A percentile compares a stretch with the other conserved stretches of the same genome.
Evolutionary conservation across 148 eudicot genomes (phyloP).

Genomic region (Spergularia marina): DNA sequence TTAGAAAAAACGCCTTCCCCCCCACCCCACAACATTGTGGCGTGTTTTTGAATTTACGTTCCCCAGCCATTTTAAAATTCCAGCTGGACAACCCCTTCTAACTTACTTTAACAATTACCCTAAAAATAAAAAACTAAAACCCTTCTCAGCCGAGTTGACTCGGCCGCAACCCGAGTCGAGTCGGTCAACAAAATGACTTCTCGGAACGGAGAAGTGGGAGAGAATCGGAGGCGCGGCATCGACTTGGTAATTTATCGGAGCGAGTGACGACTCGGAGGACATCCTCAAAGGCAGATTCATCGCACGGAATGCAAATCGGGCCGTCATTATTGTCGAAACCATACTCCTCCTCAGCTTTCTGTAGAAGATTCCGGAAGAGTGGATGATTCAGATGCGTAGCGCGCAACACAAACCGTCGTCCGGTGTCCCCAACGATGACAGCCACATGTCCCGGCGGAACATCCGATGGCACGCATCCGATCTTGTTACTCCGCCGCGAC

Average conservation of each 20-base stretch:
- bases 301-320: slow-evolving; percentile 55
- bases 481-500: neutral
- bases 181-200: slow-evolving; percentile 25
- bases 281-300: slow-evolving; percentile 47
- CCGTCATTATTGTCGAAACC: slow-evolving; percentile 47
- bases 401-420: slow-evolving; percentile 39
- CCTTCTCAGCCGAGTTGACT: neutral
- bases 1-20: slow-evolving; percentile 22
- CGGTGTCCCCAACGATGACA: slow-evolving; percentile 40
- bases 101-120: neutral
- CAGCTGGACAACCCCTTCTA: slow-evolving; percentile 12
- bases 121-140: neutral
- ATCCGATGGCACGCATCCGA: slow-evolving; percentile 31
- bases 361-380: slow-evolving; percentile 36
- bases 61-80: slow-evolving; percentile 4
- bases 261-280: slow-evolving; percentile 33
- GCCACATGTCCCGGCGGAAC: slow-evolving; percentile 75
- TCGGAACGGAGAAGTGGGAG: slow-evolving; percentile 22
- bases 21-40: neutral
- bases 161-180: neutral
- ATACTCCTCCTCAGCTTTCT: slow-evolving; percentile 50
- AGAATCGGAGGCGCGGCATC: neutral
- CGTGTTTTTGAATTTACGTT: slow-evolving; percentile 2
- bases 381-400: slow-evolving; percentile 57
- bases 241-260: neutral